Evolutionary conservation across 306 rosid genomes (phyloP).

Genomic region (Vigna trinervia): DNA sequence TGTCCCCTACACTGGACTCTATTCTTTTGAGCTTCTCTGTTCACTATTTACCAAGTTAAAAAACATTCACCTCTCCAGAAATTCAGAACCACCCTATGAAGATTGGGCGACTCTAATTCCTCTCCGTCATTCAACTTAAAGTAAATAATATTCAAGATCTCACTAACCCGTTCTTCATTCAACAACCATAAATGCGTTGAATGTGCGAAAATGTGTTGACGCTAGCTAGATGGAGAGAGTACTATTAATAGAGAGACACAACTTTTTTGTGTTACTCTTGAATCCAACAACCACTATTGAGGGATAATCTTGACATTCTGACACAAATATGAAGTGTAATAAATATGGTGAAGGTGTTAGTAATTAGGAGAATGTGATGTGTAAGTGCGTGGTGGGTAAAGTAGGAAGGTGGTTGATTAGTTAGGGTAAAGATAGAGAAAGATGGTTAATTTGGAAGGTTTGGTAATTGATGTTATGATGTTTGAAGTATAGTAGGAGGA

Average conservation of each 20-base stretch:
- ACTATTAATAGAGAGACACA: slow-evolving; percentile 32
- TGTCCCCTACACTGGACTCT: background rate
- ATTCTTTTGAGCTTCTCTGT: background rate
- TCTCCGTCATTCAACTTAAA: background rate
- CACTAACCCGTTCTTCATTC: background rate
- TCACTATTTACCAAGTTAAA: background rate
- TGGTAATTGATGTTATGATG: background rate
- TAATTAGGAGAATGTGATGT: background rate
- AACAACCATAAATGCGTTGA: background rate
- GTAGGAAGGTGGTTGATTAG: background rate
- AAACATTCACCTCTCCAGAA: background rate
- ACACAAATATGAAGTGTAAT: too few relatives aligned
- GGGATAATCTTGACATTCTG: background rate
- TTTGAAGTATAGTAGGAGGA: background rate
- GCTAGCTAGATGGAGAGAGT: background rate
- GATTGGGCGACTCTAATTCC: background rate
- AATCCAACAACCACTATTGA: slow-evolving; percentile 37
- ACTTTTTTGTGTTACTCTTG: slow-evolving; percentile 53
- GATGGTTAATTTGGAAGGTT: slow-evolving; percentile 14
- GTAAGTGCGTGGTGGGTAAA: too few relatives aligned
- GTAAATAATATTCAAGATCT: background rate
- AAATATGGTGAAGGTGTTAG: too few relatives aligned
- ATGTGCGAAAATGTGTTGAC: background rate
- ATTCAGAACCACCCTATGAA: background rate
- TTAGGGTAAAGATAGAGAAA: slow-evolving; percentile 27